Conservation (phyloP, 2,329 filamentous ascomycete species). For the Calonectria naviculata region DNA sequence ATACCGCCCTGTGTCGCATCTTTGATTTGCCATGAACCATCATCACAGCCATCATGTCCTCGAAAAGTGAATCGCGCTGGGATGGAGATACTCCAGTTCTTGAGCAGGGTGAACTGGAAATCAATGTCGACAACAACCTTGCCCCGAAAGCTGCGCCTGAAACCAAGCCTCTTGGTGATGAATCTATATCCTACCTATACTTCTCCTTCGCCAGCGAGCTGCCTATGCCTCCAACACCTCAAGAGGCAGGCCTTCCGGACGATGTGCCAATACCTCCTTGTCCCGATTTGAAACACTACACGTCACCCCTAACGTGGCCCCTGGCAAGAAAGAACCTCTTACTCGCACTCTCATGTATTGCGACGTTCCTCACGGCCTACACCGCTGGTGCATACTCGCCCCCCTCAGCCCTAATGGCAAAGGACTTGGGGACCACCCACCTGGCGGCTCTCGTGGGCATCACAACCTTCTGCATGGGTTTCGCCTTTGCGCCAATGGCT, state of each 20-base stretch:
- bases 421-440: conserved; percentile 72
- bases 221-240: conserved; percentile 42
- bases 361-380: conserved; percentile 83
- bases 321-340: conserved; percentile 74
- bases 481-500: conserved; percentile 86
- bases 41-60: conserved; percentile 23
- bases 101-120: conserved; percentile 31
- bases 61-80: conserved; percentile 15
- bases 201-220: conserved; percentile 53
- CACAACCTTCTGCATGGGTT: conserved; percentile 84
- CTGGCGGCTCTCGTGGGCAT: conserved; percentile 80
- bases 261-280: conserved; percentile 60
- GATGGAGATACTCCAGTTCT: conserved; percentile 10
- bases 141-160: conserved; percentile 18
- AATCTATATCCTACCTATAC: conserved; percentile 53
- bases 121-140: conserved; percentile 21
- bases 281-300: conserved; percentile 75
- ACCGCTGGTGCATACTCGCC: conserved; percentile 84
- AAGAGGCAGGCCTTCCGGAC: conserved; percentile 16
- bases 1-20: background rate
- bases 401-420: conserved; percentile 71
- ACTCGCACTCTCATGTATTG: conserved; percentile 79
- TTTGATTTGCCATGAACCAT: background rate
- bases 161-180: conserved; percentile 19
- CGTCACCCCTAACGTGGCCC: conserved; percentile 81